These are phyloP conservation scores for Crithidia fasciculata DNA, from an alignment of 208 protist species.

Conservation along the genomic window DNA sequence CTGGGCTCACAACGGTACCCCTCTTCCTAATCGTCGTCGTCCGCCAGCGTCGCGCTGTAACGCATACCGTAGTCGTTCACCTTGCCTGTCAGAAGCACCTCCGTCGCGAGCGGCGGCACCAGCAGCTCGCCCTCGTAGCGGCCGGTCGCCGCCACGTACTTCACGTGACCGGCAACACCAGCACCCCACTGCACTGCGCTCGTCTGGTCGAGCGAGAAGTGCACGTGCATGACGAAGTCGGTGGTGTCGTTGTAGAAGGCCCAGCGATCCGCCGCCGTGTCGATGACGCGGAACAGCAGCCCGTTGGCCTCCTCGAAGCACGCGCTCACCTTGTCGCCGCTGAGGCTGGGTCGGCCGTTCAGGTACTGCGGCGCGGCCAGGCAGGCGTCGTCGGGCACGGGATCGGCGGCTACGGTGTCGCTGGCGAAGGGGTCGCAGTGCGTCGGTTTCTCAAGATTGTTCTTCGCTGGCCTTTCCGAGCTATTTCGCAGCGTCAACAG, in stretches of 20 bases:
- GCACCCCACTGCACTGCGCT: constrained; percentile 27
- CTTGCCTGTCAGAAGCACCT: constrained; percentile 29
- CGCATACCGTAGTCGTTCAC: constrained; percentile 32
- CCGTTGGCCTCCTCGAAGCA: constrained; percentile 44
- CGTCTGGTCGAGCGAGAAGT: constrained; percentile 27
- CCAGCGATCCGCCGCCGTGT: constrained; percentile 36
- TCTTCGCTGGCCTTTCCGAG: neutral
- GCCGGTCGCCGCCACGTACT: constrained; percentile 16
- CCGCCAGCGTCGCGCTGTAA: constrained; percentile 21
- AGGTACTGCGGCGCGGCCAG: constrained; percentile 11
- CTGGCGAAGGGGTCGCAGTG: neutral
- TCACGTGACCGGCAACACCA: constrained; percentile 5
- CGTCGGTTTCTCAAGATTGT: neutral
- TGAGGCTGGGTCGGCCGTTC: constrained; percentile 33
- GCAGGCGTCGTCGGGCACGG: neutral
- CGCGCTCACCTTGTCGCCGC: constrained; percentile 21
- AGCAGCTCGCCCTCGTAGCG: constrained; percentile 30
- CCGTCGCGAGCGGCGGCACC: constrained; percentile 29
- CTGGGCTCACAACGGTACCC: no score
- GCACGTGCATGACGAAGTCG: constrained; percentile 39
- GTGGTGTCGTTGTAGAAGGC: constrained; percentile 75
- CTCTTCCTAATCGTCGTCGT: neutral
- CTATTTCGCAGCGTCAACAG: constrained; percentile 11
- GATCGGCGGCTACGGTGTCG: no score
- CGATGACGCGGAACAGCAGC: constrained; percentile 66